Conservation (phyloP, 148 eudicot species). For the Limonium bicolor region DNA sequence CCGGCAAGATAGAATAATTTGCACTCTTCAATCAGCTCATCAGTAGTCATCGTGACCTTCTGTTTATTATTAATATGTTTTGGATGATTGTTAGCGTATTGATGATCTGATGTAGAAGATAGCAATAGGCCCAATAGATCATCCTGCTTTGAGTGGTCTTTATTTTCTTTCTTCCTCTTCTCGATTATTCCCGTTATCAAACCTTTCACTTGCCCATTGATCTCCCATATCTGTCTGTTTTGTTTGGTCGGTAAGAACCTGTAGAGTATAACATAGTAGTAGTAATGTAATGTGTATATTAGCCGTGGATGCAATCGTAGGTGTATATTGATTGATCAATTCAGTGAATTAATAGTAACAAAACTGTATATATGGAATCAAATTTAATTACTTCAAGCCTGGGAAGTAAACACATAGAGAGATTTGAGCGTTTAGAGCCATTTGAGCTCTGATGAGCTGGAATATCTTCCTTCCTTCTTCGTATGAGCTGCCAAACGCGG, state of each 20-base stretch:
- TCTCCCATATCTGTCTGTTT: conserved; percentile 12
- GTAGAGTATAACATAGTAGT: not conserved
- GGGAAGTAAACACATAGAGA: conserved; percentile 7
- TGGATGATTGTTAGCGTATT: not conserved
- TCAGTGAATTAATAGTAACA: no score
- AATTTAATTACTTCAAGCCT: conserved; percentile 14
- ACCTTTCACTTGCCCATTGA: conserved; percentile 7
- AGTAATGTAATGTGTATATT: no score
- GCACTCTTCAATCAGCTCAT: conserved; percentile 23
- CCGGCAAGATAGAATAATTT: conserved; percentile 30
- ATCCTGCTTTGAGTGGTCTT: not conserved
- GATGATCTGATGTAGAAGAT: not conserved
- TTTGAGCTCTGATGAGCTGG: conserved; percentile 14
- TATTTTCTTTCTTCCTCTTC: conserved; percentile 11
- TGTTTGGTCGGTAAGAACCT: conserved; percentile 19
- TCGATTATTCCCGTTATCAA: conserved; percentile 8
- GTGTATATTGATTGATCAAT: no score
- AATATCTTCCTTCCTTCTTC: conserved; percentile 20
- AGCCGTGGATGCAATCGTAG: no score
- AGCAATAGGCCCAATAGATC: conserved; percentile 14
- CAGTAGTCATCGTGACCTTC: conserved; percentile 9
- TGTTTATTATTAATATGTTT: not conserved
- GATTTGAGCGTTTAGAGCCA: conserved; percentile 1
- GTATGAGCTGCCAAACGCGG: conserved; percentile 24
- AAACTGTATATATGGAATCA: no score